phyloP scores from a whole-genome alignment of 139 green algal genomes.

The Astrephomene gubernaculifera region DNA sequence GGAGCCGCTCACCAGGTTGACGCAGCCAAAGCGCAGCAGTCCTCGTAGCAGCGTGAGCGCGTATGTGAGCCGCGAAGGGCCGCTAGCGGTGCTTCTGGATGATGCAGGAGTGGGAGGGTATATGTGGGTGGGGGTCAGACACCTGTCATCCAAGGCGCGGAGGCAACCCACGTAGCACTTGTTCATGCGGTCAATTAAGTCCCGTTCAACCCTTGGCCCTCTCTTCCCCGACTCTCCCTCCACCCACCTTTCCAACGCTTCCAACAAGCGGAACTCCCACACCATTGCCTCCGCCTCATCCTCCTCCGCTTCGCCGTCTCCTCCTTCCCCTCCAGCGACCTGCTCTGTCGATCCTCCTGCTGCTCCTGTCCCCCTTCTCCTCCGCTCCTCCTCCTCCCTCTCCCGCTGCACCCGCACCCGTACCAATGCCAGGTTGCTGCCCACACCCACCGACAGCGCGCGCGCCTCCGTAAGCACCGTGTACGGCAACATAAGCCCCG shows the following conservation, averaged over 20 bases:
- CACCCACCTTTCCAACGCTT: slow-evolving; percentile 26
- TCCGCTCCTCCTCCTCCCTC: neutral
- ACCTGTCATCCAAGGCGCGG: no score
- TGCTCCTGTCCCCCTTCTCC: neutral
- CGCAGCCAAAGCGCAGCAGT: slow-evolving; percentile 28
- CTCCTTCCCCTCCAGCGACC: neutral
- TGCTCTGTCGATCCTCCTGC: neutral
- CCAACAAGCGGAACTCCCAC: slow-evolving; percentile 35
- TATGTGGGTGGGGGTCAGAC: no score
- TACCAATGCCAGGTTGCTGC: slow-evolving; percentile 41
- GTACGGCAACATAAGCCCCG: neutral
- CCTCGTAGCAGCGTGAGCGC: slow-evolving; percentile 23
- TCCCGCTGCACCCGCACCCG: neutral
- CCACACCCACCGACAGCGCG: slow-evolving; percentile 41
- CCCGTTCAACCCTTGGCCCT: no score
- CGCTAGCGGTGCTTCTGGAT: slow-evolving; percentile 14
- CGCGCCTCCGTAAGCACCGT: slow-evolving; percentile 27
- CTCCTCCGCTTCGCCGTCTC: neutral
- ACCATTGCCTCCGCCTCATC: slow-evolving; percentile 29
- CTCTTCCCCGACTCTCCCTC: neutral
- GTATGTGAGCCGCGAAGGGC: slow-evolving; percentile 28
- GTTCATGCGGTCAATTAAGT: no score
- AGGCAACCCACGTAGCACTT: no score
- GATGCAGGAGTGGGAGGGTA: no score
- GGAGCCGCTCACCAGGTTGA: slow-evolving; percentile 20